Base-by-base conservation (phyloP, 179 eudicot species). In the Silene vulgaris region DNA sequence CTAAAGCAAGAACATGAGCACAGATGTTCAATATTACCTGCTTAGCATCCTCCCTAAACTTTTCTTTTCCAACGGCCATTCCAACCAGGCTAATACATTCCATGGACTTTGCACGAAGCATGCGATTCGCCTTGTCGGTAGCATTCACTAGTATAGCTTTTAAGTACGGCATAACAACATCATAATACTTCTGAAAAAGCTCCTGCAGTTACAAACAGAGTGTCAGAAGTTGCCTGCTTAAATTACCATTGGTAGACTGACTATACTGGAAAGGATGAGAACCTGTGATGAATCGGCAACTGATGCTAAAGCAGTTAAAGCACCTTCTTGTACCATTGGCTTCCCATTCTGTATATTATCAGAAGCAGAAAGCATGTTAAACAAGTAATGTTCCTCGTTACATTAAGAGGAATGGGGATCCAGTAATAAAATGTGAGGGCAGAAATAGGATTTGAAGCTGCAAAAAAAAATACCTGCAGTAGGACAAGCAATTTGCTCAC, bases 41-140 rank as follows among this genome's bases (percentile, higher is more conserved):
- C 85, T 92, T 95, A 23, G 99, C 99, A 68, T 95, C 99, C 69
- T 95, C 97, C 80, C 93, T 92, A 83, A 95, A 95, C 82, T 89
- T 95, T 23, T 95, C 99, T 84, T 95, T 95, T 75, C 99, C 99
- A 83, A 95, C 99, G 50, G 99, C 99, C 99, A 95, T 95, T 69
- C 99, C 99, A 66, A 95, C 99, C 84, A 95, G 83, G 79, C 99
- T 95, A 75, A 95, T 90, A 80, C 99, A 95, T 79, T 95, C 99
- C 99, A 95, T 95, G 73, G 99, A 93, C 88, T 95, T 95, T 69
- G 99, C 99, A 61, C 99, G 89, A 83, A 95, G 97, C 99, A 95
- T 95, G 63, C 99, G 96, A 72, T 92, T 92, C 9, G 94, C 83
- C 79, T 95, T 95, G 80, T 95, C 99, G 17, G 92, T 95, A 77